phyloP scores from a whole-genome alignment of 768 basidiomycete species.

The Hypholoma fasciculare region DNA sequence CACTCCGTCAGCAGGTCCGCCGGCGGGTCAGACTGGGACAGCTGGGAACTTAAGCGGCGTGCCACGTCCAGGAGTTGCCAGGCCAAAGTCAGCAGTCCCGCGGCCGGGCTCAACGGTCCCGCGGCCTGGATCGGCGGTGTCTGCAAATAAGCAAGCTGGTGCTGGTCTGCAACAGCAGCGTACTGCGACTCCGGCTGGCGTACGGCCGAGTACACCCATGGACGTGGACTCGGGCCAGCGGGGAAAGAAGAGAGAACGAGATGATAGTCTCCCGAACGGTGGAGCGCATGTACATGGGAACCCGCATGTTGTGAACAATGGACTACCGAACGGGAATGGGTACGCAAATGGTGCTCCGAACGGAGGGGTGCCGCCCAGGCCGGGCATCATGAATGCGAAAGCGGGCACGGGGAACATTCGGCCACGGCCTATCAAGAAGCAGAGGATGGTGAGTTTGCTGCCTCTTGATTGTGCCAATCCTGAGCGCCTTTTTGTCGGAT shows the following conservation, averaged over 20 bases:
- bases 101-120: conserved; percentile 28
- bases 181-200: conserved; percentile 17
- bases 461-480: conserved; percentile 4
- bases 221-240: conserved; percentile 31
- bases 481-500: conserved; percentile 8
- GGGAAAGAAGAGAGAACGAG: conserved; percentile 44
- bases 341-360: conserved; percentile 27
- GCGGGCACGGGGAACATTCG: conserved; percentile 58
- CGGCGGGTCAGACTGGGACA: background rate
- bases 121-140: conserved; percentile 26
- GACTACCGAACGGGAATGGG: conserved; percentile 27
- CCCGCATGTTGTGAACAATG: conserved; percentile 27
- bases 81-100: conserved; percentile 27
- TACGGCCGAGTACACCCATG: conserved; percentile 31
- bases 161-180: conserved; percentile 8
- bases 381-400: conserved; percentile 46
- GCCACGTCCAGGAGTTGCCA: conserved; percentile 20
- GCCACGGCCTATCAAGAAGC: conserved; percentile 76
- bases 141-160: conserved; percentile 15
- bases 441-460: conserved; percentile 58
- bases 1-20: conserved; percentile 26
- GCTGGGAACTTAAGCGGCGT: background rate
- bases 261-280: conserved; percentile 22
- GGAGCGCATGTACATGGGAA: conserved; percentile 12
- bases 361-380: conserved; percentile 21